Conservation (phyloP, 495 filamentous ascomycete genomes). For the Massariosphaeria phaeospora region DNA sequence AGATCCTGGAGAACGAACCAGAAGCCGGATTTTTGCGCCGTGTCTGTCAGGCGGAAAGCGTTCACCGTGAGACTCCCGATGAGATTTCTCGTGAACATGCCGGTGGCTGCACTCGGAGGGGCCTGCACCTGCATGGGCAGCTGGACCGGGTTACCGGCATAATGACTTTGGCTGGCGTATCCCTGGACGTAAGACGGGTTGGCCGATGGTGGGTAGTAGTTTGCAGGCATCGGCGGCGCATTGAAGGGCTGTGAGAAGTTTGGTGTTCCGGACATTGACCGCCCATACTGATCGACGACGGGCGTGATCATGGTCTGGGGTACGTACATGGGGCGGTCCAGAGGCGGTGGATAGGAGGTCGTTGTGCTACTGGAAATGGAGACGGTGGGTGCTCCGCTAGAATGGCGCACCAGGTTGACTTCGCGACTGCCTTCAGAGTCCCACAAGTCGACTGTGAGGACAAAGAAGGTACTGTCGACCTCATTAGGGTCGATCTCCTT, state of each 20-base stretch:
- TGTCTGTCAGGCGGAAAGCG: conserved; percentile 79
- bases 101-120: conserved; percentile 51
- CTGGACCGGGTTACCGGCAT: conserved; percentile 3
- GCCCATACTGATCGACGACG: conserved; percentile 16
- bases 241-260: not conserved
- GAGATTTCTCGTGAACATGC: conserved; percentile 95
- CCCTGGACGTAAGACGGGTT: not conserved
- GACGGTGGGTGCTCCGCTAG: conserved; percentile 62
- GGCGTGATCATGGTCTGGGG: not conserved
- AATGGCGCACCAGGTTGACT: conserved; percentile 90
- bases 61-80: conserved; percentile 90
- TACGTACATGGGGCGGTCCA: conserved; percentile 21
- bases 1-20: conserved; percentile 98
- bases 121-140: conserved; percentile 40
- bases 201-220: conserved; percentile 8
- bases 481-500: conserved; percentile 86
- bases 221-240: not conserved
- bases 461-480: conserved; percentile 82
- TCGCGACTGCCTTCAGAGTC: conserved; percentile 75
- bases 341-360: conserved; percentile 64
- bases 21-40: conserved; percentile 77
- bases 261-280: conserved; percentile 8
- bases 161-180: not conserved
- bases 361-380: conserved; percentile 82
- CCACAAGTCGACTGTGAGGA: conserved; percentile 92